Evolutionary conservation across 176 grass and related monocot genomes (phyloP), one percentile per base, ranked within the genome.

Genomic region (Oryza meyeriana): DNA sequence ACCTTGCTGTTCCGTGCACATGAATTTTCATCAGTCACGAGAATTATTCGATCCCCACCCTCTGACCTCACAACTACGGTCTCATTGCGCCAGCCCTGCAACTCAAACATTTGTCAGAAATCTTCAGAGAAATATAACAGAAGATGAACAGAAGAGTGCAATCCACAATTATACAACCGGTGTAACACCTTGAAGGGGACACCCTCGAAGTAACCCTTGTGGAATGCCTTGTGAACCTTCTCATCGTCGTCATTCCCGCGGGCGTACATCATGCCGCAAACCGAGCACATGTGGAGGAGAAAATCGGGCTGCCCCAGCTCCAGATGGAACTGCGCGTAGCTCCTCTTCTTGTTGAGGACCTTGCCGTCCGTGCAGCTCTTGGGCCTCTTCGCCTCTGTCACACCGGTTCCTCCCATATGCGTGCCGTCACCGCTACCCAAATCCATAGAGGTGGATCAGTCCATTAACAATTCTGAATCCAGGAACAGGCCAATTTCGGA

Each of bases 221-320:
- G 95, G 69, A 85, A 98, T 0, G 44, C 72, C 79, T 74, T 91
- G 90, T 98, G 95, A 33, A 85, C 33, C 81, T 93, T 98, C 90
- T 98, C 95, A 6, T 98, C 95, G 6, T 75, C 75, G 13, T 88
- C 78, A 35, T 98, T 92, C 29, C 95, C 95, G 4, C 79, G 89
- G 44, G 92, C 84, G 72, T 93, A 98, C 86, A 88, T 93, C 86
- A 98, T 87, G 25, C 95, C 90, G 68, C 95, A 98, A 45, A 88
- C 85, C 10, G 86, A 81, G 93, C 92, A 98, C 44, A 67, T 62
- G 66, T 84, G 95, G 82, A 95, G 84, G 30, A 98, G 18, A 59
- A 98, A 98, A 77, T 98, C 82, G 20, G 90, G 72, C 81, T 98
- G 95, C 78, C 95, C 95, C 16, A 98, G 87, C 70, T 98, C 95